These are phyloP conservation scores for Claviceps humidiphila DNA, from an alignment of 2,329 filamentous ascomycete species.

Conservation along the genomic window DNA sequence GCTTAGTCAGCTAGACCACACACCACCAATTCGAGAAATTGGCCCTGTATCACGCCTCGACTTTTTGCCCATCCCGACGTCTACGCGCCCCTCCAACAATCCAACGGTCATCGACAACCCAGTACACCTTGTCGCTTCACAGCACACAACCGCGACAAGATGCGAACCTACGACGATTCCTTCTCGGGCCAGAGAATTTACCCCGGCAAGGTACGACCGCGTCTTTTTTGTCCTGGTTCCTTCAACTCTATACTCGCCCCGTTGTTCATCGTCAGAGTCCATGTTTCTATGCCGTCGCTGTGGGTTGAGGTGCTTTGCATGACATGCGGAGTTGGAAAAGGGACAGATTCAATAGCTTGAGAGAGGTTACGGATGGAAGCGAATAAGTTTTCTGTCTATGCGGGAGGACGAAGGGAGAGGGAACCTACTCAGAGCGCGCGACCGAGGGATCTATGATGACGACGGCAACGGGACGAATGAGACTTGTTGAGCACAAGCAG, in stretches of 20 bases:
- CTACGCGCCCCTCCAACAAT: constrained; percentile 15
- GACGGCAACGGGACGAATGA: neutral
- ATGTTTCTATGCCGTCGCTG: neutral
- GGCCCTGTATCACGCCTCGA: constrained; percentile 18
- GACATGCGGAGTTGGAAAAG: neutral
- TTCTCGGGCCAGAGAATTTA: constrained; percentile 56
- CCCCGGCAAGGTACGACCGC: constrained; percentile 48
- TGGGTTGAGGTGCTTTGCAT: neutral
- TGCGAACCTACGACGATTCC: constrained; percentile 55
- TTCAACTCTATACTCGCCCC: neutral
- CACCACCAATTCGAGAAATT: constrained; percentile 28
- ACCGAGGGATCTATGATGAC: neutral
- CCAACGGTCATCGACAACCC: constrained; percentile 27
- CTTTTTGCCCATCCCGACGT: constrained; percentile 16
- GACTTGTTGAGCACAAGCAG: neutral
- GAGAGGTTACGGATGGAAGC: neutral
- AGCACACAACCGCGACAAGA: constrained; percentile 33
- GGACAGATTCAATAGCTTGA: neutral
- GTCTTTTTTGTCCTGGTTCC: neutral
- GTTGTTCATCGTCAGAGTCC: neutral
- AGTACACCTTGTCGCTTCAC: constrained; percentile 25
- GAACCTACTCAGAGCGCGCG: neutral
- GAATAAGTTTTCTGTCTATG: neutral
- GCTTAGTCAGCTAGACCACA: constrained; percentile 28
- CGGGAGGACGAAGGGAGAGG: neutral